Conservation (phyloP, 805 yeast species). For the Candida awuae region DNA sequence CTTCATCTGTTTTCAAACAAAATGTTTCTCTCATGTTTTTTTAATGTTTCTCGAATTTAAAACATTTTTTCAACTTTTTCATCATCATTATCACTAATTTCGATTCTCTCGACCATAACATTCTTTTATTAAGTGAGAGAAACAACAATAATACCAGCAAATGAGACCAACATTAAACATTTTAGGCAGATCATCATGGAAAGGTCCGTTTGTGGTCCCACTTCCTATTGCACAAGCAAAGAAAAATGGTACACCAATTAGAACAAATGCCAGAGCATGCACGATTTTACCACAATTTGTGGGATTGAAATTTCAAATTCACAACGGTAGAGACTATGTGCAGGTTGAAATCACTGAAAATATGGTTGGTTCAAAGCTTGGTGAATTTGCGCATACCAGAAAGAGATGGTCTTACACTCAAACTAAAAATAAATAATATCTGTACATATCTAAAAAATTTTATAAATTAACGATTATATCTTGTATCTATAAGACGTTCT, state of each 20-base stretch:
- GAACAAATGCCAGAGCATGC: constrained; percentile 94
- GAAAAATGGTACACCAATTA: constrained; percentile 71
- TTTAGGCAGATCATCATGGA: constrained; percentile 52
- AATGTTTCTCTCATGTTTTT: no score
- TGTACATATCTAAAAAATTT: neutral
- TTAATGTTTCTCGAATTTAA: no score
- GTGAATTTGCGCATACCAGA: constrained; percentile 93
- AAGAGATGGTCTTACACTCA: constrained; percentile 78
- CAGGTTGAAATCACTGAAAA: constrained; percentile 82
- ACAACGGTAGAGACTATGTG: constrained; percentile 92
- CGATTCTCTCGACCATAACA: neutral
- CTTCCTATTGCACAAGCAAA: constrained; percentile 85
- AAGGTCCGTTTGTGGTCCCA: constrained; percentile 90
- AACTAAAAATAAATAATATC: constrained; percentile 49
- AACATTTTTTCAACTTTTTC: no score
- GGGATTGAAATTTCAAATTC: constrained; percentile 89
- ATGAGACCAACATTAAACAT: constrained; percentile 34
- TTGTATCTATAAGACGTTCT: constrained; percentile 35
- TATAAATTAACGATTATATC: constrained; percentile 2
- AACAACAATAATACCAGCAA: neutral
- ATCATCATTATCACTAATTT: neutral
- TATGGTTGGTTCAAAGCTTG: constrained; percentile 94
- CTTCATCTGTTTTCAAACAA: no score
- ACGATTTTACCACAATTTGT: constrained; percentile 94
- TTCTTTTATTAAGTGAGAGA: no score